phyloP scores from a whole-genome alignment of 176 grass and related monocot species.

The Ensete ventricosum region DNA sequence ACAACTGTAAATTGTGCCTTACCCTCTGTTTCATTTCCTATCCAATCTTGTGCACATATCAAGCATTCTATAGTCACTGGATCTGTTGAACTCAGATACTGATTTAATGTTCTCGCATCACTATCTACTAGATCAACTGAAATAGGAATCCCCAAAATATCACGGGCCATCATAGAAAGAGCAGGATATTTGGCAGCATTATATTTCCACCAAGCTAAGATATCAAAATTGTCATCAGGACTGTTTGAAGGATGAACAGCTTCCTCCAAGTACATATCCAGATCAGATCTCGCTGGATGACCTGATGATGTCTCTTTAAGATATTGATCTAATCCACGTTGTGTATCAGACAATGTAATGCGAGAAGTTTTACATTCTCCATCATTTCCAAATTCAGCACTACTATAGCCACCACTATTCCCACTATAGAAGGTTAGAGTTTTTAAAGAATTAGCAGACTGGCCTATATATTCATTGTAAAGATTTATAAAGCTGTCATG shows the following conservation, averaged over 20 bases:
- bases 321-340: slow-evolving; percentile 92
- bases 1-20: background rate
- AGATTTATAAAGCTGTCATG: slow-evolving; percentile 66
- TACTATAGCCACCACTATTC: slow-evolving; percentile 42
- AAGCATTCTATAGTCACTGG: slow-evolving; percentile 62
- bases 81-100: slow-evolving; percentile 84
- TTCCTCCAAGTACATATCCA: slow-evolving; percentile 97
- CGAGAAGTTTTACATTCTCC: slow-evolving; percentile 75
- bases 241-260: slow-evolving; percentile 74
- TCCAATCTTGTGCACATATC: slow-evolving; percentile 92
- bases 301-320: slow-evolving; percentile 90
- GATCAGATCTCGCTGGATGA: slow-evolving; percentile 78
- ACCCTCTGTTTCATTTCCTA: slow-evolving; percentile 69
- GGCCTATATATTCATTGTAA: slow-evolving; percentile 75
- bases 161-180: slow-evolving; percentile 82
- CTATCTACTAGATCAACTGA: slow-evolving; percentile 67
- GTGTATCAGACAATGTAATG: slow-evolving; percentile 90
- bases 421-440: slow-evolving; percentile 59
- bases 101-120: slow-evolving; percentile 73
- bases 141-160: slow-evolving; percentile 83
- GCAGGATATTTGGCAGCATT: slow-evolving; percentile 96
- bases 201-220: slow-evolving; percentile 90
- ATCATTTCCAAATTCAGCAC: slow-evolving; percentile 46
- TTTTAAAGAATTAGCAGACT: slow-evolving; percentile 66
- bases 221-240: slow-evolving; percentile 75